Evolutionary conservation across 2,329 filamentous ascomycete species (phyloP), one percentile per base, ranked within the genome.

Genomic region (Fusarium sp.): DNA sequence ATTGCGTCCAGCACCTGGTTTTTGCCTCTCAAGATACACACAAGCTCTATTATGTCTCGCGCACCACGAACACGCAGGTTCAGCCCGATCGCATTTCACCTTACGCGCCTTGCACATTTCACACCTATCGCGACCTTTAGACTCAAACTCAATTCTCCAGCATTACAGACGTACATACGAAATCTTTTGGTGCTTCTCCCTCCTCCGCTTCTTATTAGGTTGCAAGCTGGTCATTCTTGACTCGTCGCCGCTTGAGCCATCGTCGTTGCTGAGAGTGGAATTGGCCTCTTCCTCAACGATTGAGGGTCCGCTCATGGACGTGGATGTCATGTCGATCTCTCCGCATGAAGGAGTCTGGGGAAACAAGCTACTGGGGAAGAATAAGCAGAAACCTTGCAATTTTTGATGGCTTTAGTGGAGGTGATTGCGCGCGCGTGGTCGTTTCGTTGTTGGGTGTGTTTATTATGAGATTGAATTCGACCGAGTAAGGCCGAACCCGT

Each of bases 61-160:
- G 78, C 91, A 93, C 91, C 91, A 93, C 26, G 90, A 90, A 80
- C 91, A 93, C n/a, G 86, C 86, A 4, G 87, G 87, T 73, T 88
- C 86, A 37, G 83, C 82, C 60, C 87, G 85, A 75, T 89, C 86
- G 74, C 82, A 84, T 69, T 84, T 84, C 30, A 84, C 82, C 73
- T 84, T 84, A 48, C 82, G 79, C 30, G 81, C 81, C 74, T 84
- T 84, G 78, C 82, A 84, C 49, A 83, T 77, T 73, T 84, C 82
- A 71, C 82, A 84, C 64, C 82, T 83, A 68, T 41, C 11, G 35
- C 27, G 8, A 46, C 35, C 30, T 46, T 46, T 14, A 20, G 48
- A 17, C 18, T 66, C 20, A 64, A 60, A 17, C 18, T 66, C 20
- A 64, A 60, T 33, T 44, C 8, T 12, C 4, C 8, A 60, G 7